phyloP scores from a whole-genome alignment of 495 filamentous ascomycete species.

The Emericellopsis terricola region DNA sequence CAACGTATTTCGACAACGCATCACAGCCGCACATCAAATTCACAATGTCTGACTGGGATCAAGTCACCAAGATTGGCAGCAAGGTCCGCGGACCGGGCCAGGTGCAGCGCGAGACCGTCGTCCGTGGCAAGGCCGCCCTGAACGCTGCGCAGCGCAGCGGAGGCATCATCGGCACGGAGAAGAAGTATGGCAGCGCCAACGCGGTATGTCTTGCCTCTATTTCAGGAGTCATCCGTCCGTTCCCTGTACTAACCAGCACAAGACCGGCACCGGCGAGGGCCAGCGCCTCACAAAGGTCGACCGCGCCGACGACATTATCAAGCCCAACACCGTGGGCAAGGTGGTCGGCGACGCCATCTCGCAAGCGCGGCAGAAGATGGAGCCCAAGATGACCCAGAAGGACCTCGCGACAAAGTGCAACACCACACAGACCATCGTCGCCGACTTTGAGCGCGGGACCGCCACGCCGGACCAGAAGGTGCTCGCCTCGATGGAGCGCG shows the following conservation, averaged over 20 bases:
- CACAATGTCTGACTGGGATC: conserved; percentile 53
- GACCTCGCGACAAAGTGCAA: conserved; percentile 91
- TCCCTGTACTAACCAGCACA: conserved; percentile 9
- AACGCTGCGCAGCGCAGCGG: conserved; percentile 82
- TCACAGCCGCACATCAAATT: background rate
- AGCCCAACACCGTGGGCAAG: conserved; percentile 74
- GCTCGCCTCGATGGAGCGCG: conserved; percentile 59
- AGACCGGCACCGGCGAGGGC: conserved; percentile 50
- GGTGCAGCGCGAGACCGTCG: conserved; percentile 60
- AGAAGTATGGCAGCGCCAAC: conserved; percentile 71
- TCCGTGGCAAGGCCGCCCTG: conserved; percentile 68
- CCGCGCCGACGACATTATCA: conserved; percentile 92
- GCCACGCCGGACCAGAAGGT: conserved; percentile 77
- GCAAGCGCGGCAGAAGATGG: conserved; percentile 47
- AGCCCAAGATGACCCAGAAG: conserved; percentile 89
- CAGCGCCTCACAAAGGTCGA: conserved; percentile 97
- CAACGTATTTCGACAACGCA: too few species aligned
- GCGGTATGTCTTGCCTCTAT: conserved; percentile 37
- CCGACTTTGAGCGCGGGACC: conserved; percentile 71
- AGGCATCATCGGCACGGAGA: conserved; percentile 66
- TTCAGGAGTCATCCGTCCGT: background rate
- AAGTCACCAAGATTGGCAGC: conserved; percentile 83
- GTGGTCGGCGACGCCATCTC: conserved; percentile 71
- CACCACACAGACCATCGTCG: conserved; percentile 59
- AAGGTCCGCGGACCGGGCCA: conserved; percentile 47